Evolutionary conservation across 306 rosid species (phyloP).

Genomic region (Chamaecrista fasciculata): DNA sequence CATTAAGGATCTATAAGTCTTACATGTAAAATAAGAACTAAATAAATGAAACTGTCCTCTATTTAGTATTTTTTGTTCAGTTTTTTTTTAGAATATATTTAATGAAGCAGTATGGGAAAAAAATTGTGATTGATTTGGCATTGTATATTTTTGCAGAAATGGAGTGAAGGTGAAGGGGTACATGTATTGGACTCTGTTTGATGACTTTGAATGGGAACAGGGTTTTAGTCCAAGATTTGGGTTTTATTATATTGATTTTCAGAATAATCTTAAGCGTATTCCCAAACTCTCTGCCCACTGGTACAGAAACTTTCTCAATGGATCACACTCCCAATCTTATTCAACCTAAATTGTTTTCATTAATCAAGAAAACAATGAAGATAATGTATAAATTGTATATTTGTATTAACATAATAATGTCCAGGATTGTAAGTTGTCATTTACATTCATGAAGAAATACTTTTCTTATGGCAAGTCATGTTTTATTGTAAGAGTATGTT

Average conservation of each 20-base stretch:
- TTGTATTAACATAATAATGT: too few species aligned
- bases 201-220: conserved; percentile 32
- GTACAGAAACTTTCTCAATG: neutral
- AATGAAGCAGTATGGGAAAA: neutral
- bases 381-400: too few species aligned
- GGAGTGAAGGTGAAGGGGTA: conserved; percentile 37
- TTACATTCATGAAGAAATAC: too few species aligned
- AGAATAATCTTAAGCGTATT: conserved; percentile 17
- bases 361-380: too few species aligned
- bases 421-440: too few species aligned
- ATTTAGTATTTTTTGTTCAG: too few species aligned
- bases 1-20: too few species aligned
- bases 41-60: too few species aligned
- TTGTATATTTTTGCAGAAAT: conserved; percentile 14
- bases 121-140: neutral
- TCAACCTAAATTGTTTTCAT: neutral
- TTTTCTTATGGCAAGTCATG: too few species aligned
- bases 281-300: conserved; percentile 19
- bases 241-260: conserved; percentile 24
- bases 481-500: too few species aligned
- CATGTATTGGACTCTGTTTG: conserved; percentile 28
- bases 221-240: conserved; percentile 30
- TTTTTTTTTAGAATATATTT: too few species aligned
- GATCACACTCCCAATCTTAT: neutral
- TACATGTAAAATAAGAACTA: too few species aligned